Conservation (phyloP, 176 grass and related monocot genomes). For the Eremochloa ophiuroides region DNA sequence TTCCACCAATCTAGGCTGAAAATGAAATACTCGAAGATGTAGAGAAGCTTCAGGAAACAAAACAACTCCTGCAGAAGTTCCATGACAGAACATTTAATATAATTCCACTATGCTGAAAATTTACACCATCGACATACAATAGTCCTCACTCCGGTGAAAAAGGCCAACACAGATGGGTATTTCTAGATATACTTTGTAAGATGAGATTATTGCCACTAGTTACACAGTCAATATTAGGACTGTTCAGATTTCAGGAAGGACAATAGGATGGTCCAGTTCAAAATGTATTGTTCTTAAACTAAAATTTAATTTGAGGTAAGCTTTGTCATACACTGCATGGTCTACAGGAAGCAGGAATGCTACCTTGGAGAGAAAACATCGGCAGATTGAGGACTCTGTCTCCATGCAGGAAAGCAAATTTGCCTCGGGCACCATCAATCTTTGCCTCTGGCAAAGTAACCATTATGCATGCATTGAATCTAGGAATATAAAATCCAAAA, state of each 20-base stretch:
- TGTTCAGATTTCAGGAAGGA: background rate
- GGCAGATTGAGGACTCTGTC: slow-evolving; percentile 62
- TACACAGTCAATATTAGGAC: background rate
- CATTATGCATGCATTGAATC: slow-evolving; percentile 10
- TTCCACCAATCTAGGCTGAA: slow-evolving; percentile 61
- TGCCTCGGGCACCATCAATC: slow-evolving; percentile 56
- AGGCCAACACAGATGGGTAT: background rate
- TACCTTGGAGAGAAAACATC: slow-evolving; percentile 86
- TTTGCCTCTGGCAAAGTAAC: slow-evolving; percentile 56
- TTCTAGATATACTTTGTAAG: background rate
- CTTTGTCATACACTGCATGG: background rate
- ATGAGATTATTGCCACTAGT: slow-evolving; percentile 4
- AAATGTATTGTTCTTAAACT: background rate
- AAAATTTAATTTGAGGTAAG: slow-evolving; percentile 20
- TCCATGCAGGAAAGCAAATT: slow-evolving; percentile 57
- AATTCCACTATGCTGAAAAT: background rate
- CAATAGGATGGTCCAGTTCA: background rate
- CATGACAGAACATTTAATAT: slow-evolving; percentile 22
- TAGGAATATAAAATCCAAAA: background rate
- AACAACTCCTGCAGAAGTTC: slow-evolving; percentile 68
- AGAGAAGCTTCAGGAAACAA: slow-evolving; percentile 85
- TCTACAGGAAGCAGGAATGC: background rate
- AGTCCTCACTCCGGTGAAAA: slow-evolving; percentile 11
- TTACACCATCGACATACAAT: background rate
- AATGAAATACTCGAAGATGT: slow-evolving; percentile 64